These are phyloP conservation scores for Cunninghamia lanceolata DNA, from an alignment of 75 land plant species.

Conservation along the genomic window DNA sequence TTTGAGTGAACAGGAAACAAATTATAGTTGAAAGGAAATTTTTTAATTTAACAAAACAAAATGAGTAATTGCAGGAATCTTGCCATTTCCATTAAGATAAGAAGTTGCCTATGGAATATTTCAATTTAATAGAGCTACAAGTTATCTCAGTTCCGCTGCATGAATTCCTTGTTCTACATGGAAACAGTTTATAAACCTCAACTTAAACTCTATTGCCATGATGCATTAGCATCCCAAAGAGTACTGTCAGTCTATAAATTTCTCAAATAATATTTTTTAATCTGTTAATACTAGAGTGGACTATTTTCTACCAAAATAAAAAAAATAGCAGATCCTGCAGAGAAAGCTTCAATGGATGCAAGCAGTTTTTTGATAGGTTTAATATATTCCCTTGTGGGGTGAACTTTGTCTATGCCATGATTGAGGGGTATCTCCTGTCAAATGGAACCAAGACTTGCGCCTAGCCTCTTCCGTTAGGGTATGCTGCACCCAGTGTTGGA, in stretches of 20 bases:
- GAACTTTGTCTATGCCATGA: no score
- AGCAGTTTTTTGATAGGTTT: no score
- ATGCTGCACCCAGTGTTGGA: no score
- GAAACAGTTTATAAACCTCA: background rate
- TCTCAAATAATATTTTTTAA: background rate
- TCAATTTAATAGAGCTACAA: background rate
- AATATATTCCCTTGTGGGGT: no score
- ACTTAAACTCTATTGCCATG: background rate
- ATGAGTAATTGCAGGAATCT: background rate
- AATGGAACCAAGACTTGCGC: no score
- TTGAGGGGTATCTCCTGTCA: no score
- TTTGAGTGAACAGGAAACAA: no score
- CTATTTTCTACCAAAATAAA: background rate
- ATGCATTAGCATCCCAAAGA: background rate
- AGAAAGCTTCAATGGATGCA: background rate
- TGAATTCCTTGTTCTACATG: background rate
- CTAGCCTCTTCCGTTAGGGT: no score
- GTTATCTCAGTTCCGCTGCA: background rate
- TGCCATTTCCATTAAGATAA: slow-evolving; percentile 2
- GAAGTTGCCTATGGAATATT: background rate
- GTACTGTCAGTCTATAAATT: background rate
- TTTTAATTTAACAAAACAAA: background rate
- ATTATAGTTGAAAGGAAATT: background rate
- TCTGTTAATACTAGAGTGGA: background rate
- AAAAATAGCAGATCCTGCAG: background rate